A percentile compares a stretch with the other conserved stretches of the same genome.
phyloP scores from a whole-genome alignment of 169 alveolate genomes.

The Plasmodium reichenowi region DNA sequence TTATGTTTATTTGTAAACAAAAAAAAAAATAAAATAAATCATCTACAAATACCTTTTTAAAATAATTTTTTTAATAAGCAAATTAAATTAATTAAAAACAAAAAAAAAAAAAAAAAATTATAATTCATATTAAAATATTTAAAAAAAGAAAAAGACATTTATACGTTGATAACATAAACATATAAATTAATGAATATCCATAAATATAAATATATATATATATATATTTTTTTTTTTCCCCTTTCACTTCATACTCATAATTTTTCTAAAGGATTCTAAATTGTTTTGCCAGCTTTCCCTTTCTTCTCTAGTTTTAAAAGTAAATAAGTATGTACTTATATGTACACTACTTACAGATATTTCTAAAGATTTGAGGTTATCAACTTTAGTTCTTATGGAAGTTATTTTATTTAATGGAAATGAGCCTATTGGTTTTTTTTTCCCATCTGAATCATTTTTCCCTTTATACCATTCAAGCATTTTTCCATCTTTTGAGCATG shows the following conservation, averaged over 20 bases:
- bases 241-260: constrained; percentile 59
- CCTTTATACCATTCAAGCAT: constrained; percentile 83
- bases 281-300: constrained; percentile 85
- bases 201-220: not conserved
- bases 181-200: not conserved
- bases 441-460: constrained; percentile 80
- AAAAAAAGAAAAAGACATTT: not conserved
- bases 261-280: constrained; percentile 80
- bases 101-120: no score
- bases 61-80: no score
- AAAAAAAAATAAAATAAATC: no score
- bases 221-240: not conserved
- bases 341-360: constrained; percentile 79
- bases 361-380: constrained; percentile 81
- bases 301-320: constrained; percentile 83
- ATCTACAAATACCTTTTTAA: no score
- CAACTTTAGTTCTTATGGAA: constrained; percentile 82
- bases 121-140: not conserved
- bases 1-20: no score
- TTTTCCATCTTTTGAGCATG: constrained; percentile 84
- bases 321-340: constrained; percentile 77
- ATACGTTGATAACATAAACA: not conserved
- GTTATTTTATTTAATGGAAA: constrained; percentile 78
- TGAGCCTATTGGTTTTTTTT: constrained; percentile 79
- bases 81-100: no score